Evolutionary conservation across 176 grass and related monocot species (phyloP).

Genomic region (Aegilops umbellulata): DNA sequence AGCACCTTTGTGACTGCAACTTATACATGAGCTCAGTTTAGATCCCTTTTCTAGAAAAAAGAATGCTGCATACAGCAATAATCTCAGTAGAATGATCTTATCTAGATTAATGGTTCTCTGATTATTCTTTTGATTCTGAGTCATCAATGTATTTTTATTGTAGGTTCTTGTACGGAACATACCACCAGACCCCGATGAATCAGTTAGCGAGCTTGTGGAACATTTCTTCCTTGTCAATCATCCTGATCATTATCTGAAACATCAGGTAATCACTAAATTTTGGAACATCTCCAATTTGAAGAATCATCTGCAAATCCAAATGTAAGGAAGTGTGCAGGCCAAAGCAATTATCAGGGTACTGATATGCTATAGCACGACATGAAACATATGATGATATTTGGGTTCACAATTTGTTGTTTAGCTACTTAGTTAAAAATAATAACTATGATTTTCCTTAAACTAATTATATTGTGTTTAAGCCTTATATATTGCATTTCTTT

Average conservation of each 20-base stretch:
- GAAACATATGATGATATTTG: neutral
- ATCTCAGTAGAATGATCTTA: neutral
- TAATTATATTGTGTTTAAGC: neutral
- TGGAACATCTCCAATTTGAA: neutral
- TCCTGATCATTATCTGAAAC: conserved; percentile 83
- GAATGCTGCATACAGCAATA: neutral
- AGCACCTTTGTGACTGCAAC: neutral
- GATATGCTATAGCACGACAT: neutral
- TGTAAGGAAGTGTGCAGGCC: neutral
- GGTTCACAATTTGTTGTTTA: conserved; percentile 4
- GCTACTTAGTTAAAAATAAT: neutral
- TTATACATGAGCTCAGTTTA: conserved; percentile 11
- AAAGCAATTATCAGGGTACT: neutral
- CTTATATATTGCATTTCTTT: neutral
- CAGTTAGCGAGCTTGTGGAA: conserved; percentile 83
- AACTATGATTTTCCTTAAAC: neutral
- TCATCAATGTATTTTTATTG: conserved; percentile 24
- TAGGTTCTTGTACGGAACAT: conserved; percentile 94
- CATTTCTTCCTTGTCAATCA: conserved; percentile 99
- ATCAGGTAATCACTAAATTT: conserved; percentile 59
- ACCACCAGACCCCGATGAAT: conserved; percentile 89
- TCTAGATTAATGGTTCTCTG: neutral
- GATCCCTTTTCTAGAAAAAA: neutral
- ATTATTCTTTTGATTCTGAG: neutral
- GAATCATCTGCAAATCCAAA: neutral